These are phyloP conservation scores for Macrolepiota albuminosa DNA, from an alignment of 768 basidiomycete genomes.

Conservation along the genomic window DNA sequence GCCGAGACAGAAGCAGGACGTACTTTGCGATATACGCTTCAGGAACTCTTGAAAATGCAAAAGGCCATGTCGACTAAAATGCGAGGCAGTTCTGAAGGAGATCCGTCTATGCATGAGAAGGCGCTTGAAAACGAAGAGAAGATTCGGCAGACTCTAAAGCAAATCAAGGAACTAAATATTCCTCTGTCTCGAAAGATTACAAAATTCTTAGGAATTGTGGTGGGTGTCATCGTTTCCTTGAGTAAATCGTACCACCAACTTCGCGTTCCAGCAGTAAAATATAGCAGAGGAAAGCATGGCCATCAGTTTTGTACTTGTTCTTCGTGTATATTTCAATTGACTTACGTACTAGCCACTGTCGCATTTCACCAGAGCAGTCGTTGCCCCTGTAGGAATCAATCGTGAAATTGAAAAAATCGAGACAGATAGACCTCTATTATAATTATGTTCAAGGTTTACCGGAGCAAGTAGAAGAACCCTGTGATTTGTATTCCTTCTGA, in stretches of 20 bases:
- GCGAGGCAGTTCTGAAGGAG: not conserved
- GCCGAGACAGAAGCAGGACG: constrained; percentile 15
- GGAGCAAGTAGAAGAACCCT: too few species aligned
- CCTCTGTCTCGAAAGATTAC: constrained; percentile 13
- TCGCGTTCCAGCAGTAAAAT: not conserved
- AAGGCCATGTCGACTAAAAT: constrained; percentile 4
- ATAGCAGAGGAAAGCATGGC: not conserved
- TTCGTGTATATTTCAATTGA: not conserved
- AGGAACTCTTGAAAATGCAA: constrained; percentile 13
- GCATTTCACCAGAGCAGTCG: not conserved
- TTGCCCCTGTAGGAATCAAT: not conserved
- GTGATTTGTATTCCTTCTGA: too few species aligned
- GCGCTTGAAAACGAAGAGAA: constrained; percentile 9
- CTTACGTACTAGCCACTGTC: too few species aligned
- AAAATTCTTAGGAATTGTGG: constrained; percentile 8
- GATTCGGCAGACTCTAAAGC: constrained; percentile 10
- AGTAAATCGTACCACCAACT: not conserved
- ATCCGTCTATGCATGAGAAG: constrained; percentile 1
- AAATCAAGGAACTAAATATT: constrained; percentile 15
- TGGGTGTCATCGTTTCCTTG: not conserved
- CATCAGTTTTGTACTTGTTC: not conserved
- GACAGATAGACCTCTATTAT: too few species aligned
- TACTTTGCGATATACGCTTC: constrained; percentile 11
- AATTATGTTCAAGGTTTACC: too few species aligned
- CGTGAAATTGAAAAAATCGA: too few species aligned